Evolutionary conservation across 306 rosid species (phyloP).

Genomic region (Oxytropis ochrocephala): DNA sequence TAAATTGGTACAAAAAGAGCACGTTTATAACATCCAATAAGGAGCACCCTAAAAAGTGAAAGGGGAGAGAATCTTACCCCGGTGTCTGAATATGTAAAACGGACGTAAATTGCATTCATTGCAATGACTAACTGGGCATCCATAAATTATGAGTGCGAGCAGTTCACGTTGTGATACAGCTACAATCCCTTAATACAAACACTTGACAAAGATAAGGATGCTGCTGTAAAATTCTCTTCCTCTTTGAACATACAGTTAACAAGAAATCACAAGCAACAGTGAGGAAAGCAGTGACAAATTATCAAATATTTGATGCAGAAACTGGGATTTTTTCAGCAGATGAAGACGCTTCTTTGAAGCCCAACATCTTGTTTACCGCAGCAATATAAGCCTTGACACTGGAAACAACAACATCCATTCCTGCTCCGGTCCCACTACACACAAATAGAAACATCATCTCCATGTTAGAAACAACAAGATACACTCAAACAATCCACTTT

Average conservation of each 20-base stretch:
- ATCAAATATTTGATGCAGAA: conserved; percentile 26
- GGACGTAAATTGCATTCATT: conserved; percentile 8
- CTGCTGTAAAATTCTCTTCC: not conserved
- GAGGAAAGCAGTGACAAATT: not conserved
- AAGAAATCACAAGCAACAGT: not conserved
- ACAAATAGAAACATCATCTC: not conserved
- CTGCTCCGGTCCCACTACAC: conserved; percentile 76
- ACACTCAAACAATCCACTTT: not conserved
- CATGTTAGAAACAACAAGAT: conserved; percentile 11
- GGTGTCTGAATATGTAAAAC: not conserved
- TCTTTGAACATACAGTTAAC: not conserved
- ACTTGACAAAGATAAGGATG: conserved; percentile 3
- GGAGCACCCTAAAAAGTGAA: not conserved
- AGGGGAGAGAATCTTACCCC: not conserved
- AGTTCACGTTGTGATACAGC: not conserved
- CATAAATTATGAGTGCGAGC: not conserved
- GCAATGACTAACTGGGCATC: not conserved
- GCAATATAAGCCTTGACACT: conserved; percentile 89
- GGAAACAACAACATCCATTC: conserved; percentile 93
- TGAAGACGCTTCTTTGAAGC: conserved; percentile 45
- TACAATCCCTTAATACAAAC: not conserved
- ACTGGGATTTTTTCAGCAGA: conserved; percentile 27
- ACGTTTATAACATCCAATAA: not conserved
- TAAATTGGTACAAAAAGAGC: not conserved
- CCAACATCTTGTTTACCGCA: conserved; percentile 83